A percentile compares a stretch with the other conserved stretches of the same genome.
phyloP scores from a whole-genome alignment of 257 asterid genomes.

The Solanum verrucosum region DNA sequence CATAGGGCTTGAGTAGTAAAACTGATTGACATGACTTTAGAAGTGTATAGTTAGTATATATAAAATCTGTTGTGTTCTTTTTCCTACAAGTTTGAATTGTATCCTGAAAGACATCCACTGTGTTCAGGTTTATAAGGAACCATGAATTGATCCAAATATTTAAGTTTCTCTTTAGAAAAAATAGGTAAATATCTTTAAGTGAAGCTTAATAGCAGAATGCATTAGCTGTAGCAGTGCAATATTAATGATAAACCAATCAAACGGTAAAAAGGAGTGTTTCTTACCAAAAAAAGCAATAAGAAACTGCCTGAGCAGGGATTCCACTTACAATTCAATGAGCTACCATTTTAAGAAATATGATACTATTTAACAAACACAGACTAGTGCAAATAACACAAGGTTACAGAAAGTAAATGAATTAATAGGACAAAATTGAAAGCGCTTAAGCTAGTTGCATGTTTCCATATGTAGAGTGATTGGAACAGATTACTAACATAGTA shows the following conservation, averaged over 20 bases:
- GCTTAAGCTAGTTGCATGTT: background rate
- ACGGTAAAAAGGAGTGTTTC: background rate
- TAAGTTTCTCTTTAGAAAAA: background rate
- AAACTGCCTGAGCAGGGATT: background rate
- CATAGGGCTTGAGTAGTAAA: no score
- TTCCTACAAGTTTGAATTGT: background rate
- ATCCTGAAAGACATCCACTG: background rate
- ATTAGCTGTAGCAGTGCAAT: background rate
- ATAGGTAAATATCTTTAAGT: background rate
- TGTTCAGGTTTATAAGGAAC: background rate
- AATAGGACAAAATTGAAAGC: background rate
- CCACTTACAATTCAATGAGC: background rate
- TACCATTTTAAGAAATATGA: background rate
- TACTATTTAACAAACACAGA: background rate
- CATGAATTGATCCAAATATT: background rate
- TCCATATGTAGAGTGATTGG: background rate
- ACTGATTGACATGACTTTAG: background rate
- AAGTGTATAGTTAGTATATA: background rate
- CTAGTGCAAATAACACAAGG: background rate
- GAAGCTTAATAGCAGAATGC: background rate
- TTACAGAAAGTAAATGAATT: background rate
- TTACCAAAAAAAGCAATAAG: background rate
- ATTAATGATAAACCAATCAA: background rate
- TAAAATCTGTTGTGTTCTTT: background rate
- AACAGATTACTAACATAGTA: conserved; percentile 51